These are phyloP conservation scores for Sporobolomyces pararoseus DNA, from an alignment of 768 basidiomycete species.

Conservation along the genomic window DNA sequence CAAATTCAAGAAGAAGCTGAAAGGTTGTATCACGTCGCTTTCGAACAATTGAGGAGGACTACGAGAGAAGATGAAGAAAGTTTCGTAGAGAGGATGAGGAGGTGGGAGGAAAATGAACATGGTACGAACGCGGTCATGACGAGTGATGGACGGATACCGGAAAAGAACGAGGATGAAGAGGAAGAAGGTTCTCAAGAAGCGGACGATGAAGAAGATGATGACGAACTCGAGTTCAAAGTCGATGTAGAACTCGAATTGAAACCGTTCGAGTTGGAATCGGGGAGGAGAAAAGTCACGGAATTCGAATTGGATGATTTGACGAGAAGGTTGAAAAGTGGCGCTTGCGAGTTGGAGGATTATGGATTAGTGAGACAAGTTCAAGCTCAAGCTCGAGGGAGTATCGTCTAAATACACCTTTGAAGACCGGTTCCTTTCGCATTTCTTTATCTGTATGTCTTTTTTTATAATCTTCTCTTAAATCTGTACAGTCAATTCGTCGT, in stretches of 20 bases:
- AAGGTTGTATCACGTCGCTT: slow-evolving; percentile 29
- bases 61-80: slow-evolving; percentile 22
- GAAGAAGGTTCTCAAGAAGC: not conserved
- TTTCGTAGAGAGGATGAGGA: slow-evolving; percentile 34
- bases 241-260: not conserved
- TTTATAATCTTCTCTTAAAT: no score
- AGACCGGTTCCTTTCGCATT: no score
- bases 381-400: not conserved
- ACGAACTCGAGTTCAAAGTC: slow-evolving; percentile 28
- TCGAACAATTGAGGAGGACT: slow-evolving; percentile 28
- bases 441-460: no score
- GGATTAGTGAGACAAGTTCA: slow-evolving; percentile 31
- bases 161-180: not conserved
- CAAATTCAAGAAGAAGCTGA: slow-evolving; percentile 5
- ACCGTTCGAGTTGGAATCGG: not conserved
- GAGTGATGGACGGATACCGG: not conserved
- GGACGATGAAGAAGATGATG: not conserved
- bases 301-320: slow-evolving; percentile 26
- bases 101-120: slow-evolving; percentile 23
- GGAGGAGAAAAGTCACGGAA: not conserved
- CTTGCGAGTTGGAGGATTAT: slow-evolving; percentile 36
- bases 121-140: not conserved
- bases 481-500: no score
- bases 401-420: no score
- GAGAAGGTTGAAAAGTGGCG: slow-evolving; percentile 1